Conservation (phyloP, 2,329 filamentous ascomycete species). For the Talaromyces marneffei region DNA sequence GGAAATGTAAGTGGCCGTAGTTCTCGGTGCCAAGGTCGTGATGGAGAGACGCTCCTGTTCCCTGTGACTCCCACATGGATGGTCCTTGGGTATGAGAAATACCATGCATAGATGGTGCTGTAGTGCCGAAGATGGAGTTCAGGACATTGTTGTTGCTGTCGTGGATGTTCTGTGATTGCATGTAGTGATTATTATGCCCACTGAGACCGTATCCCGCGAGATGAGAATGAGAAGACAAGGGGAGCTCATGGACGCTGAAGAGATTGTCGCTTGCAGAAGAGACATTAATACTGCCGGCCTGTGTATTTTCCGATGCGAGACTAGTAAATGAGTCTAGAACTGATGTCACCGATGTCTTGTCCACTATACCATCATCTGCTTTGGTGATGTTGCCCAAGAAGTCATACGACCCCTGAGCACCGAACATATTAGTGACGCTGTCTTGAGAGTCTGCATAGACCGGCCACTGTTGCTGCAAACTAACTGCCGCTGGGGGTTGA, state of each 20-base stretch:
- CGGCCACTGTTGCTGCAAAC: conserved; percentile 32
- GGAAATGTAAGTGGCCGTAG: conserved; percentile 32
- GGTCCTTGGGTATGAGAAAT: conserved; percentile 26
- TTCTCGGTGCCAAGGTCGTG: conserved; percentile 27
- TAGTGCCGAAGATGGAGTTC: conserved; percentile 28
- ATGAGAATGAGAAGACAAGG: conserved; percentile 28
- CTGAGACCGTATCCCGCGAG: conserved; percentile 27
- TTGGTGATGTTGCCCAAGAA: conserved; percentile 32
- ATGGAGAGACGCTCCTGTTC: conserved; percentile 22
- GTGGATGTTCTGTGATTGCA: conserved; percentile 27
- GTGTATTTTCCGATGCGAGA: conserved; percentile 28
- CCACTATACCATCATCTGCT: conserved; percentile 28
- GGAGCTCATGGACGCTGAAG: conserved; percentile 33
- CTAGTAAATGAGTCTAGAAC: conserved; percentile 31
- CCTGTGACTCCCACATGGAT: conserved; percentile 26
- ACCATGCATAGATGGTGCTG: conserved; percentile 31
- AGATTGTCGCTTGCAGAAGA: conserved; percentile 27
- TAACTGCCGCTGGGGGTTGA: conserved; percentile 16
- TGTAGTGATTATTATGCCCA: conserved; percentile 29
- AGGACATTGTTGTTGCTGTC: conserved; percentile 30
- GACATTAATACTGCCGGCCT: conserved; percentile 25
- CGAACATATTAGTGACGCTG: conserved; percentile 31
- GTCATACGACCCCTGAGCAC: conserved; percentile 28
- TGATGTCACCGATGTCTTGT: conserved; percentile 32
- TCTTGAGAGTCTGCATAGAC: conserved; percentile 32